Evolutionary conservation across 2,329 filamentous ascomycete species (phyloP).

Genomic region (Trichoderma afroharzianum): DNA sequence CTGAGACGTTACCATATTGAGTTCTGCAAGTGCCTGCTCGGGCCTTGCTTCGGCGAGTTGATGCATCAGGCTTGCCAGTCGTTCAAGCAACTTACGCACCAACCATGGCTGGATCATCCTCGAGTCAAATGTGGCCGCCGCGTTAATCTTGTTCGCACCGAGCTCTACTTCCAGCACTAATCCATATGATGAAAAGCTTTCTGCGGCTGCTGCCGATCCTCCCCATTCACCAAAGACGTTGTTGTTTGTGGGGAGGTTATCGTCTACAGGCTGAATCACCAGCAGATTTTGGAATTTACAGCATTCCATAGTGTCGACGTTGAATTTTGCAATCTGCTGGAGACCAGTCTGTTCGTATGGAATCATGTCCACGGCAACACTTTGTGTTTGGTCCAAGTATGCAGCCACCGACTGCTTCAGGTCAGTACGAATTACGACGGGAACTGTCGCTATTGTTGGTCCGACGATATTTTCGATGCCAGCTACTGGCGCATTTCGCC

Average conservation of each 20-base stretch:
- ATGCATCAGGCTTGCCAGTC: neutral
- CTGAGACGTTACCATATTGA: neutral
- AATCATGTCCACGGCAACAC: neutral
- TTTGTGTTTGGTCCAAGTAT: neutral
- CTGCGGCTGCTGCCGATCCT: too few relatives aligned
- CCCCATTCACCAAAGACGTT: neutral
- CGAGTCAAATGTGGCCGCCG: neutral
- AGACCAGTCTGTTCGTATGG: conserved; percentile 7
- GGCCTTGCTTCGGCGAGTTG: neutral
- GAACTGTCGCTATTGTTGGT: conserved; percentile 10
- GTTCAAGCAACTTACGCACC: neutral
- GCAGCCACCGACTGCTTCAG: neutral
- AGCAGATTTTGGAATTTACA: neutral
- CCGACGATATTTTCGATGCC: neutral
- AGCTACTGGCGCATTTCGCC: neutral
- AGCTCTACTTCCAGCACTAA: neutral
- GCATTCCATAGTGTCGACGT: neutral
- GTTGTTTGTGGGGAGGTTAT: neutral
- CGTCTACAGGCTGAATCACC: neutral
- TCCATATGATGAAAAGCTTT: neutral
- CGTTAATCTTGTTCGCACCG: neutral
- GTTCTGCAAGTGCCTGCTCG: neutral
- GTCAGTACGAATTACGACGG: neutral
- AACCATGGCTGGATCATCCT: neutral
- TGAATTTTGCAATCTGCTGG: neutral